Percentiles rank a stretch among this genome's conserved stretches.
Evolutionary conservation across 176 grass and related monocot species (phyloP).

Genomic region (Cocos nucifera): DNA sequence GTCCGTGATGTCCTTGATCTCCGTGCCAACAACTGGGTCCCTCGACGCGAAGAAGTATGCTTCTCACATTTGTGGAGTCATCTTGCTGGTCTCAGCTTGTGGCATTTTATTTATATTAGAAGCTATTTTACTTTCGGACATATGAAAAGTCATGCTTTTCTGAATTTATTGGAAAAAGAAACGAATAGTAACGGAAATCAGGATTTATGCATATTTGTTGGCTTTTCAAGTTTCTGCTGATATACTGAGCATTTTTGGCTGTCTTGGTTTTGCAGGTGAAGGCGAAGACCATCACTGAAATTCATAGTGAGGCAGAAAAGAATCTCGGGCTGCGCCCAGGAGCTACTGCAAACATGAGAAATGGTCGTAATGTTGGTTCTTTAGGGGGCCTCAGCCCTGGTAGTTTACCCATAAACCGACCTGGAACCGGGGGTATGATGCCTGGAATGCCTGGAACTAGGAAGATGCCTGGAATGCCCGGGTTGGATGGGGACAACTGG

Average conservation of each 20-base stretch:
- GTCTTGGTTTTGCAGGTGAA: constrained; percentile 29
- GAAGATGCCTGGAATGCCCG: constrained; percentile 15
- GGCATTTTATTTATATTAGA: too few species aligned
- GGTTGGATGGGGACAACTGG: constrained; percentile 7
- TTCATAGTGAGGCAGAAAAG: constrained; percentile 54
- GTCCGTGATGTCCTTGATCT: constrained; percentile 43
- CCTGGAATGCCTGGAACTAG: constrained; percentile 3
- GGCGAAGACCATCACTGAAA: constrained; percentile 56
- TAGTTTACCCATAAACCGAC: constrained; percentile 17
- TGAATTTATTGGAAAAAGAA: background rate
- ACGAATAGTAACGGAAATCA: too few species aligned
- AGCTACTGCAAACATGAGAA: constrained; percentile 23
- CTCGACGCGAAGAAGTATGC: constrained; percentile 53
- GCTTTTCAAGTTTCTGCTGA: too few species aligned
- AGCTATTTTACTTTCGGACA: too few species aligned
- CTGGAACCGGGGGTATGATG: constrained; percentile 17
- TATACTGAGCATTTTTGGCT: too few species aligned
- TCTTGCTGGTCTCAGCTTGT: too few species aligned
- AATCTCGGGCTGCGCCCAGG: constrained; percentile 58
- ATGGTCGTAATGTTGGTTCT: constrained; percentile 9
- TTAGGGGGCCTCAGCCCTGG: constrained; percentile 7
- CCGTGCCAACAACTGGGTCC: constrained; percentile 51
- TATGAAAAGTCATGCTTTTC: constrained; percentile 1
- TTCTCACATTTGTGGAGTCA: background rate
- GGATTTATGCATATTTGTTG: too few species aligned